Conservation (phyloP, 345 rosid species). For the Eucalyptus polybractea region DNA sequence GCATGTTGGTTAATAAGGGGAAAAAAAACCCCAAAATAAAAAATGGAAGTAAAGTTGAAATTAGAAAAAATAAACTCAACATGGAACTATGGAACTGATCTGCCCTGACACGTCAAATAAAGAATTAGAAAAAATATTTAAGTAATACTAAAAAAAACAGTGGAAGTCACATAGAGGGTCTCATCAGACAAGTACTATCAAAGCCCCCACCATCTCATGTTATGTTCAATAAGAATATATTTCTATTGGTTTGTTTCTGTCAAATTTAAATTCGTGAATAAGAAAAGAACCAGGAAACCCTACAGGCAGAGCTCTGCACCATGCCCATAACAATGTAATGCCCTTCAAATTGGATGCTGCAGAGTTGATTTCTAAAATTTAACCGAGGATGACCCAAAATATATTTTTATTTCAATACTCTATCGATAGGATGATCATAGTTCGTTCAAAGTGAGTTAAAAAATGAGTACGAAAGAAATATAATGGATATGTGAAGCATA, state of each 20-base stretch:
- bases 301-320: background rate
- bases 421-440: background rate
- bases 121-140: background rate
- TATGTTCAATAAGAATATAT: background rate
- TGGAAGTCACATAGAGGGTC: background rate
- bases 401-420: background rate
- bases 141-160: background rate
- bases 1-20: background rate
- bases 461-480: background rate
- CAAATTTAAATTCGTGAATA: background rate
- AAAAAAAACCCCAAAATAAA: background rate
- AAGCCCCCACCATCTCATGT: background rate
- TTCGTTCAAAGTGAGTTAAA: background rate
- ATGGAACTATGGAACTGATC: background rate
- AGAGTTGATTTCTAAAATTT: background rate
- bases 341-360: background rate
- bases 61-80: background rate
- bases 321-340: background rate
- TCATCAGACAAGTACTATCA: background rate
- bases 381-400: background rate
- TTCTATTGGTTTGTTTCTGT: background rate
- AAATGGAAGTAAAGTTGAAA: background rate
- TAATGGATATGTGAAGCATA: background rate
- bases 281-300: background rate
- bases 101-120: background rate